Conservation (phyloP, 345 rosid species). For the Barbarea vulgaris region DNA sequence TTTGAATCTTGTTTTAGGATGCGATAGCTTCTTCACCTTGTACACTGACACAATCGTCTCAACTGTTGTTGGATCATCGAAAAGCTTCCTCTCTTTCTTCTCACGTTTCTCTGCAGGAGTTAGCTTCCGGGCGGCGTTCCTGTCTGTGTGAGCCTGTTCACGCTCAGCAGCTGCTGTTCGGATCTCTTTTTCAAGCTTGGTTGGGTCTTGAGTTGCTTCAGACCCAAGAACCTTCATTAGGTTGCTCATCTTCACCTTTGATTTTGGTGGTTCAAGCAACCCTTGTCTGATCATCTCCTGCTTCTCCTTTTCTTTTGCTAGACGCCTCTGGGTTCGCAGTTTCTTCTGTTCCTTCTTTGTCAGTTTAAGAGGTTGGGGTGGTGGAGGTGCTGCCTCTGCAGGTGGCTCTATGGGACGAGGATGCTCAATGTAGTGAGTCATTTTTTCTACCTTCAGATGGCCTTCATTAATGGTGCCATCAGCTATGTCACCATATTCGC, state of each 20-base stretch:
- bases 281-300: constrained; percentile 99
- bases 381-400: constrained; percentile 93
- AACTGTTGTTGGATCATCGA: constrained; percentile 63
- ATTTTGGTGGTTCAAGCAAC: constrained; percentile 83
- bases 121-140: constrained; percentile 89
- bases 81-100: constrained; percentile 92
- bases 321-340: constrained; percentile 87
- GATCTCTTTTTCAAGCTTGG: constrained; percentile 90
- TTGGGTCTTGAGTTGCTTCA: constrained; percentile 99
- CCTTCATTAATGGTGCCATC: constrained; percentile 45
- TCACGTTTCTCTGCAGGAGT: constrained; percentile 93
- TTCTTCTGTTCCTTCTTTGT: constrained; percentile 98
- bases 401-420: constrained; percentile 95
- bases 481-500: constrained; percentile 58
- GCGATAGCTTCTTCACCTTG: constrained; percentile 79
- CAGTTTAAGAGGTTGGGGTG: constrained; percentile 86
- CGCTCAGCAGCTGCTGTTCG: constrained; percentile 96
- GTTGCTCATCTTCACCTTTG: constrained; percentile 94
- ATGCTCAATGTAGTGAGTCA: constrained; percentile 84
- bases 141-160: constrained; percentile 95
- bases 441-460: constrained; percentile 70
- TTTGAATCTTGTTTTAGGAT: constrained; percentile 80
- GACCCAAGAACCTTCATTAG: constrained; percentile 96
- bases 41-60: constrained; percentile 88
- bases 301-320: constrained; percentile 87